A percentile compares a stretch with the other conserved stretches of the same genome.
phyloP scores from a whole-genome alignment of 106 monocot species.

The Alisma plantagoaquatica region DNA sequence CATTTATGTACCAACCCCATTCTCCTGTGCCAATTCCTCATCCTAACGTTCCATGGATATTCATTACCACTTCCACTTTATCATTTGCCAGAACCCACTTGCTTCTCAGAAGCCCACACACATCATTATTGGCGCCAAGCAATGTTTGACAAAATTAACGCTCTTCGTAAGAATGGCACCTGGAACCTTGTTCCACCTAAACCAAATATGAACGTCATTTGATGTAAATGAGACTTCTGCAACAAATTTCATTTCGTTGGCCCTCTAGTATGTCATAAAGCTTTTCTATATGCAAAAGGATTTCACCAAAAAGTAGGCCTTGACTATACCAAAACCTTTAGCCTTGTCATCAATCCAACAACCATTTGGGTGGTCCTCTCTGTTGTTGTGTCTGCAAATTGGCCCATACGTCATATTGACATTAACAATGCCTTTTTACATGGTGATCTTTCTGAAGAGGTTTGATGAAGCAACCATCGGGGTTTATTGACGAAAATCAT shows the following conservation, averaged over 20 bases:
- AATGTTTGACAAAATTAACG: background rate
- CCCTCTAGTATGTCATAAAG: too few relatives aligned
- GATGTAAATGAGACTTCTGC: background rate
- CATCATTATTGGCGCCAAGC: background rate
- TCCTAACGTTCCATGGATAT: too few relatives aligned
- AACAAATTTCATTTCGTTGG: background rate
- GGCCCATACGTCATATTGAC: background rate
- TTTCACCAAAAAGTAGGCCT: background rate
- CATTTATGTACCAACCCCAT: background rate
- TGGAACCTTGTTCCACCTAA: constrained; percentile 1
- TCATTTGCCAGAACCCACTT: background rate
- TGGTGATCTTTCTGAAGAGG: background rate
- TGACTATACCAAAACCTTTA: constrained; percentile 1
- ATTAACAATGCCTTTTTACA: background rate
- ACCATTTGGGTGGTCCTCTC: background rate
- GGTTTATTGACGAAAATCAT: background rate
- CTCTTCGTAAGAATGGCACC: background rate
- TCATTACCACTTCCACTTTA: too few relatives aligned
- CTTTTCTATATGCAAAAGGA: background rate
- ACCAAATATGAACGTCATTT: background rate
- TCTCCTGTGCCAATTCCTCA: background rate
- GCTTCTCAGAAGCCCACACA: background rate
- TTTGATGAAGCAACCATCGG: background rate
- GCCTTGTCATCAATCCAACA: background rate
- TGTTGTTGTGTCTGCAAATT: background rate